Base-by-base conservation (phyloP, 805 yeast species). In the Candida quercuum region DNA sequence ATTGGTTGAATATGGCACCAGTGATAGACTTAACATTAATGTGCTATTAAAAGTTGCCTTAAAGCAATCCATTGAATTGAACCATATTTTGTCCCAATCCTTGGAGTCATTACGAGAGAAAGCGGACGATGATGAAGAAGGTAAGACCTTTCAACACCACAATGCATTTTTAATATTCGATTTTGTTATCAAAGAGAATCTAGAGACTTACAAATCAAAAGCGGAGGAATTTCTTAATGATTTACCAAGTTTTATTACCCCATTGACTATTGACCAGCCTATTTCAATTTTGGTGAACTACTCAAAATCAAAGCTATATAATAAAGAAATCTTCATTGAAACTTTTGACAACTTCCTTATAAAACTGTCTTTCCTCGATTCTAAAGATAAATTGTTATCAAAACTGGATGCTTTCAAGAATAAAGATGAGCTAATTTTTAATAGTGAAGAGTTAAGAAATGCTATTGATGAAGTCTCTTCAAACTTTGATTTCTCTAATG, bases 151-250 rank as follows among this genome's bases (percentile, higher is more conserved):
- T 31, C 22, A 38, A 1, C 26, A 38, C 2, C 56, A 53, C 29
- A 53, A 51, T 13, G 46, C 54, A 1, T 58, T 66, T 20, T 18
- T 30, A 3, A 45, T 67, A 6, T 52, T 59, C 22, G 53, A 55
- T 14, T 39, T 44, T 7, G 50, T 57, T 15, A 47, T 68, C 5
- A 45, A 42, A 24, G 38, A 46, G 12, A 51, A 59, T 27, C 12
- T 49, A 5, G 24, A 37, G 0, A 40, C 45, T 8, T 59, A 44
- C 36, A 19, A 40, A 3, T 41, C 54, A 0, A 51, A 54, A n/a
- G 51, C 76, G 1, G 46, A 51, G 0, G 49, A 51, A 3, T 59
- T 70, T 30, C 42, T 71, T 14, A 47, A 48, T 15, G 59, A 58
- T 13, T 14, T 73, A 6, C 65, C 71, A 5, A 46, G 52, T 2